Evolutionary conservation across 2,329 filamentous ascomycete genomes (phyloP).

Genomic region (Kalmusia sp.): DNA sequence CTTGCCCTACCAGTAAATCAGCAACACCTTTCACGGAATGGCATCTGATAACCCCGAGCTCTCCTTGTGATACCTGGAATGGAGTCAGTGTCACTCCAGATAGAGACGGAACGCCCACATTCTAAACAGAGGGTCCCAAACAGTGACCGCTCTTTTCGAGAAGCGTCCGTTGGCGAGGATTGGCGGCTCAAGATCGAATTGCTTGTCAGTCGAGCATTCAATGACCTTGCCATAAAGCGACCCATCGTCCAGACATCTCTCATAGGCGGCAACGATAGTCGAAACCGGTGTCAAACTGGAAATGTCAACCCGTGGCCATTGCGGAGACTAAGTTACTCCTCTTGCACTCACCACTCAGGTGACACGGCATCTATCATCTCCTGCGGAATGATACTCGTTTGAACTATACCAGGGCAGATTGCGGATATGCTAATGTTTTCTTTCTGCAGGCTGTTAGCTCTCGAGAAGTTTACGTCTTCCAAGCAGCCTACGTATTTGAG

Average conservation of each 20-base stretch:
- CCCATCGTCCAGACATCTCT: constrained; percentile 55
- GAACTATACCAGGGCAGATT: constrained; percentile 59
- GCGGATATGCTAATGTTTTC: constrained; percentile 59
- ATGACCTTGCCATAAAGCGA: constrained; percentile 53
- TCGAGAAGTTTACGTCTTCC: background rate
- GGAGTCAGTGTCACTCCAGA: constrained; percentile 2
- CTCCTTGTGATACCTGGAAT: constrained; percentile 49
- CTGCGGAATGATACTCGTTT: constrained; percentile 45
- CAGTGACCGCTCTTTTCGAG: constrained; percentile 53
- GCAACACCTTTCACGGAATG: background rate
- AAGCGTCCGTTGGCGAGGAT: constrained; percentile 50
- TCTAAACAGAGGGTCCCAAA: constrained; percentile 59
- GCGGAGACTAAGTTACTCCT: background rate
- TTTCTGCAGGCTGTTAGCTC: constrained; percentile 38
- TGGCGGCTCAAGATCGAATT: constrained; percentile 47
- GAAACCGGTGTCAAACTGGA: constrained; percentile 41
- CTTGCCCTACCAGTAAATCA: too few species aligned
- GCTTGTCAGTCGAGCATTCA: constrained; percentile 54
- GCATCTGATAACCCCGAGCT: constrained; percentile 51
- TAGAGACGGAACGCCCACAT: constrained; percentile 25
- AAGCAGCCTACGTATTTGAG: constrained; percentile 22
- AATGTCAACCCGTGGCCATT: constrained; percentile 8
- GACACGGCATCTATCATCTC: constrained; percentile 38
- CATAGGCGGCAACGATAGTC: constrained; percentile 56
- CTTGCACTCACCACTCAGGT: constrained; percentile 22